These are phyloP conservation scores for Panaeolus papilionaceus DNA, from an alignment of 768 basidiomycete species.

Conservation along the genomic window DNA sequence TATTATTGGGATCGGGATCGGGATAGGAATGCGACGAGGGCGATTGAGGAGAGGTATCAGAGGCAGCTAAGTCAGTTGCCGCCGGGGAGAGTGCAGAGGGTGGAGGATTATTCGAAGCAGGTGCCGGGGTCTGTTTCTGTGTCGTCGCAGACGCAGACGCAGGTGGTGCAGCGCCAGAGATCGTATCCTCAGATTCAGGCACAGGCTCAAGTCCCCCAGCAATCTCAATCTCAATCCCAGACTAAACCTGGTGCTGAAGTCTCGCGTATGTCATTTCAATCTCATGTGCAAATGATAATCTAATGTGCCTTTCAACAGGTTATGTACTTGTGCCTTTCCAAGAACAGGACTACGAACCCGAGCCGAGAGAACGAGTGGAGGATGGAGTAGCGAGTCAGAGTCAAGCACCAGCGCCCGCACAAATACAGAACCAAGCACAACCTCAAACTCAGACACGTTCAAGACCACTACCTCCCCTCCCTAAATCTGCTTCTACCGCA, in stretches of 20 bases:
- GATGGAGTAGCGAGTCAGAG: neutral
- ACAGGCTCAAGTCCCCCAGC: neutral
- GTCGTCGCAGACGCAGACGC: neutral
- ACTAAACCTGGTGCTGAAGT: neutral
- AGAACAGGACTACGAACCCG: constrained; percentile 2
- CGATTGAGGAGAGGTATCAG: constrained; percentile 12
- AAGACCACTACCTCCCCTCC: neutral
- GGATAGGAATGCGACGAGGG: neutral
- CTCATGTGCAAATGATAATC: neutral
- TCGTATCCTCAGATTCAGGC: no score
- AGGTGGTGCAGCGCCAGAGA: no score
- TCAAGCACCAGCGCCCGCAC: neutral
- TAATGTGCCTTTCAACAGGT: neutral
- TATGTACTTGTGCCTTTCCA: constrained; percentile 3
- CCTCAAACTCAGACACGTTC: neutral
- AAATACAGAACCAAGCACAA: no score
- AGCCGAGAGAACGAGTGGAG: neutral
- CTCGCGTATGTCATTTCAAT: neutral
- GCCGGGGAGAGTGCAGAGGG: neutral
- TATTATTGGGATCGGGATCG: neutral
- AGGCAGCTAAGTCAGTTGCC: constrained; percentile 3
- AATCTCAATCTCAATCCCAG: neutral
- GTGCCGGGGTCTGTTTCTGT: no score
- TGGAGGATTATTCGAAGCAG: neutral
- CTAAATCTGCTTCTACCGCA: neutral